phyloP scores from a whole-genome alignment of 2,329 filamentous ascomycete species.

The Penicillium freii region DNA sequence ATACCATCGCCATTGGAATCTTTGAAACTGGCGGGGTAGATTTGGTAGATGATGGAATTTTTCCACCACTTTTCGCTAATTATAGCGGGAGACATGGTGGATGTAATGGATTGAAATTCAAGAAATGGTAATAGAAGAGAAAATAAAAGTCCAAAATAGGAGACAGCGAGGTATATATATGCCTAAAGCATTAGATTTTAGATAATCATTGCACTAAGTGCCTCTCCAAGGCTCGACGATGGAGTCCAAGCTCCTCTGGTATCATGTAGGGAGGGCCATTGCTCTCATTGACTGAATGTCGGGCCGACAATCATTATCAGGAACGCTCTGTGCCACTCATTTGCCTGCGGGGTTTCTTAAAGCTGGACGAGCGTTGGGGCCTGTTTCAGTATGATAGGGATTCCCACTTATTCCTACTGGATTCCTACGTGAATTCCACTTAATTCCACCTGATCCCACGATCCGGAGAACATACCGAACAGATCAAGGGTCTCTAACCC shows the following conservation, averaged over 20 bases:
- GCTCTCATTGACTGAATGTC: conserved; percentile 6
- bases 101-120: background rate
- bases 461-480: background rate
- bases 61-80: conserved; percentile 36
- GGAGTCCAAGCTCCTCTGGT: background rate
- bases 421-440: no score
- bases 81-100: conserved; percentile 5
- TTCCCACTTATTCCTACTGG: background rate
- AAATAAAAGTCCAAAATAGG: background rate
- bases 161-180: background rate
- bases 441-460: background rate
- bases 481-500: background rate
- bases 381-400: background rate
- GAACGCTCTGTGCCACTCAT: background rate
- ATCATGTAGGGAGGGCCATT: background rate
- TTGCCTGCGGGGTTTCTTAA: background rate
- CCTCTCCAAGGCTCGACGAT: background rate
- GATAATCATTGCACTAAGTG: background rate
- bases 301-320: background rate
- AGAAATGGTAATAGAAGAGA: background rate
- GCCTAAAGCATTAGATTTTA: background rate
- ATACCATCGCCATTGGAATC: conserved; percentile 59
- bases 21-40: conserved; percentile 40
- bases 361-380: background rate
- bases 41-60: conserved; percentile 37